Conservation (phyloP, 495 filamentous ascomycete genomes). For the Penicillium parvum region DNA sequence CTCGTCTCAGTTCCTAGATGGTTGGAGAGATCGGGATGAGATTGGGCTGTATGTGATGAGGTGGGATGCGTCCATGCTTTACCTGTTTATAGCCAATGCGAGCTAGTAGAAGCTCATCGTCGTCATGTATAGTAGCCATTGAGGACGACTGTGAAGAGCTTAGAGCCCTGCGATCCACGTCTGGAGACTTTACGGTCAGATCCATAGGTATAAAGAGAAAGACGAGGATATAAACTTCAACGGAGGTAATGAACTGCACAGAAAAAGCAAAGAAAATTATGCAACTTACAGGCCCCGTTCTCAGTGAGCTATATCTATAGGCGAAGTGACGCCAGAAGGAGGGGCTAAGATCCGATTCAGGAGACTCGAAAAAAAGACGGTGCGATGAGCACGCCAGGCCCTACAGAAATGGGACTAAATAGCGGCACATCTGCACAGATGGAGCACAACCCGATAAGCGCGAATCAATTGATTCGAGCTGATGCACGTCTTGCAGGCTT, state of each 20-base stretch:
- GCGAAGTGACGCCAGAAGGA: constrained; percentile 14
- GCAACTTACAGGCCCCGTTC: constrained; percentile 6
- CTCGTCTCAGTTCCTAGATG: constrained; percentile 54
- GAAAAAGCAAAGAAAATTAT: constrained; percentile 6
- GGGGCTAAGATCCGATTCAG: constrained; percentile 14
- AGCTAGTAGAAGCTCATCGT: constrained; percentile 61
- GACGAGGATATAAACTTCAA: constrained; percentile 1
- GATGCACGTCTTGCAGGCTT: constrained; percentile 2
- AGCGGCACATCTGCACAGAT: not conserved
- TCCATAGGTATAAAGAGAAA: constrained; percentile 11
- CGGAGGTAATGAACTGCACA: constrained; percentile 6
- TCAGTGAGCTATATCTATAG: constrained; percentile 12
- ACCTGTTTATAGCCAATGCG: constrained; percentile 69
- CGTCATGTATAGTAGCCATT: constrained; percentile 53
- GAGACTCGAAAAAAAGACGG: constrained; percentile 17
- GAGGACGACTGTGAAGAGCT: not conserved
- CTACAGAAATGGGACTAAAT: constrained; percentile 2
- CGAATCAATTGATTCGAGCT: constrained; percentile 12
- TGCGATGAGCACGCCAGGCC: constrained; percentile 9
- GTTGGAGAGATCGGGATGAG: constrained; percentile 1
- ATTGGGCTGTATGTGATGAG: not conserved
- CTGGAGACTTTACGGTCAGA: constrained; percentile 9
- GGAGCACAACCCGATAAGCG: constrained; percentile 14
- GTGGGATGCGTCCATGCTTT: no score
- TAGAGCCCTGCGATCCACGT: constrained; percentile 6